Evolutionary conservation across 805 yeast genomes (phyloP).

Genomic region (Lachancea meyersii): DNA sequence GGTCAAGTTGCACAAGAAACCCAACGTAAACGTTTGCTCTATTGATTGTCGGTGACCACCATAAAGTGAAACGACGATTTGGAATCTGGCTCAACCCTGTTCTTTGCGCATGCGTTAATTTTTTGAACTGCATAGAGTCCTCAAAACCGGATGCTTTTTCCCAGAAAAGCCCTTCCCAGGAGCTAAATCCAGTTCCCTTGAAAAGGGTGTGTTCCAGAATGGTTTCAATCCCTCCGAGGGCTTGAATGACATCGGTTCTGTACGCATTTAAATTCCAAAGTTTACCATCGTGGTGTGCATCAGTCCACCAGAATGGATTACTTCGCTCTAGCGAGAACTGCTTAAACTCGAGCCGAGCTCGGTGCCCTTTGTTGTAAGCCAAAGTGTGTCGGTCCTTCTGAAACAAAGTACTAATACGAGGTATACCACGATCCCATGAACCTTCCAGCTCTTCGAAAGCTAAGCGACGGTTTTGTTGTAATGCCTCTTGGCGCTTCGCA

Average conservation of each 20-base stretch:
- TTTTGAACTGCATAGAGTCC: constrained; percentile 89
- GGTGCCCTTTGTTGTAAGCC: constrained; percentile 91
- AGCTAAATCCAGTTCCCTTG: constrained; percentile 94
- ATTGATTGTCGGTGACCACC: constrained; percentile 99
- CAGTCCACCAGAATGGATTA: constrained; percentile 97
- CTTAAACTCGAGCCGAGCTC: constrained; percentile 73
- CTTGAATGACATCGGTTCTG: constrained; percentile 93
- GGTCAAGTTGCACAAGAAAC: constrained; percentile 87
- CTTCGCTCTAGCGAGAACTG: constrained; percentile 63
- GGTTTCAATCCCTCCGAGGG: constrained; percentile 95
- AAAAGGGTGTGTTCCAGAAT: constrained; percentile 91
- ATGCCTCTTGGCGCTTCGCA: constrained; percentile 78
- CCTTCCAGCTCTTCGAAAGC: constrained; percentile 92
- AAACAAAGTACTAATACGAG: constrained; percentile 89
- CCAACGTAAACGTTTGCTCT: constrained; percentile 98
- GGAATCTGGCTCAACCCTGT: constrained; percentile 97
- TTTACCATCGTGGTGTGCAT: constrained; percentile 88
- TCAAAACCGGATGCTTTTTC: constrained; percentile 97
- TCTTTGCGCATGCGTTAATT: constrained; percentile 94
- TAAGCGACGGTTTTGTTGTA: constrained; percentile 74
- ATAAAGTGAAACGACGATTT: constrained; percentile 88
- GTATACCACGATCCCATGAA: constrained; percentile 95
- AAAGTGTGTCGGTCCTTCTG: constrained; percentile 92
- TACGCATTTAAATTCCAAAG: constrained; percentile 91
- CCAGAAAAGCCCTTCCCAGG: constrained; percentile 99